Evolutionary conservation across 2,329 filamentous ascomycete species (phyloP).

Genomic region (Didymella exigua): DNA sequence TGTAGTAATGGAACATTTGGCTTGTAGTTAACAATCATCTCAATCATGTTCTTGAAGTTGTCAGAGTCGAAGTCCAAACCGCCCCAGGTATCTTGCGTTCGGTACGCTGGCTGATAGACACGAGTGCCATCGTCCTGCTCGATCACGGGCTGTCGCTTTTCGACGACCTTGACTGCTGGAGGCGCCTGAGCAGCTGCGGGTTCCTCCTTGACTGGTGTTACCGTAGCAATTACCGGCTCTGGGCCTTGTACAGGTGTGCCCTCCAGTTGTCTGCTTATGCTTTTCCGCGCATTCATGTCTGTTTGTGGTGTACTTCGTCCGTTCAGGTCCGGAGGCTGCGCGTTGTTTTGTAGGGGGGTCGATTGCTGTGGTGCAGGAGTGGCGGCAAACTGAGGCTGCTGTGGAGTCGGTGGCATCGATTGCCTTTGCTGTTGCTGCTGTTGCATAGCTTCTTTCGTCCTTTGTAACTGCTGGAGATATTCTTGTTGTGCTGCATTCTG

Average conservation of each 20-base stretch:
- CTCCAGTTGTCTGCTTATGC: slow-evolving; percentile 45
- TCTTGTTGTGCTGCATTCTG: slow-evolving; percentile 56
- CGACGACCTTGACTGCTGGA: slow-evolving; percentile 22
- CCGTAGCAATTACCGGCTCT: slow-evolving; percentile 33
- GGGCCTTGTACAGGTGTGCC: slow-evolving; percentile 43
- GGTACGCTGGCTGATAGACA: slow-evolving; percentile 39
- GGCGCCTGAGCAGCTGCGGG: slow-evolving; percentile 25
- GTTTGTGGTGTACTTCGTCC: slow-evolving; percentile 55
- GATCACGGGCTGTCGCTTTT: slow-evolving; percentile 34
- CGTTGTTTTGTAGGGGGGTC: slow-evolving; percentile 55
- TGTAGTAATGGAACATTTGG: slow-evolving; percentile 75
- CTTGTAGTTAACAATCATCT: slow-evolving; percentile 68
- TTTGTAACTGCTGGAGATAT: slow-evolving; percentile 53
- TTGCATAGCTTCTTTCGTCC: slow-evolving; percentile 48
- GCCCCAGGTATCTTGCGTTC: slow-evolving; percentile 37
- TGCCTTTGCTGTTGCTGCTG: slow-evolving; percentile 37
- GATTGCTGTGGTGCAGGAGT: slow-evolving; percentile 40
- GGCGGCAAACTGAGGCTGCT: slow-evolving; percentile 40
- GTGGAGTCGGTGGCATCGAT: slow-evolving; percentile 48
- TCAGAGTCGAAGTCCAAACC: slow-evolving; percentile 49
- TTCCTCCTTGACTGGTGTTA: slow-evolving; percentile 40
- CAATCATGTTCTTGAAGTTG: slow-evolving; percentile 75
- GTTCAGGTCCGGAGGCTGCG: slow-evolving; percentile 54
- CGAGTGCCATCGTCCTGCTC: slow-evolving; percentile 37
- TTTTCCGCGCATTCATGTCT: slow-evolving; percentile 45